Evolutionary conservation across 805 yeast genomes (phyloP).

Genomic region (Blastobotrys parvus): DNA sequence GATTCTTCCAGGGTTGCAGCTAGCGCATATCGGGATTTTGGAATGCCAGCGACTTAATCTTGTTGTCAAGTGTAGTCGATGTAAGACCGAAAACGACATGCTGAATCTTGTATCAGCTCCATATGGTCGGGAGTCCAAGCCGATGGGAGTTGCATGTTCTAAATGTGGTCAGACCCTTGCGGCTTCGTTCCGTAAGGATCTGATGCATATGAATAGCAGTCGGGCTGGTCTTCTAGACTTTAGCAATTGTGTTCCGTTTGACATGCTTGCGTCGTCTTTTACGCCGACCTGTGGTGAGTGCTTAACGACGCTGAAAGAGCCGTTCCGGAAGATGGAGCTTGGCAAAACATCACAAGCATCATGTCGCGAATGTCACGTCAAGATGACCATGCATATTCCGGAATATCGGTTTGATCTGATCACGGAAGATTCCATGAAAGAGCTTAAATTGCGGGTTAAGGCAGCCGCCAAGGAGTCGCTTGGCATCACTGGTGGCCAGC

Average conservation of each 20-base stretch:
- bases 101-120: slow-evolving; percentile 28
- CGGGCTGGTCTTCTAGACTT: slow-evolving; percentile 32
- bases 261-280: slow-evolving; percentile 30
- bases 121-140: slow-evolving; percentile 26
- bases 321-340: slow-evolving; percentile 27
- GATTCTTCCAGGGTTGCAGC: slow-evolving; percentile 24
- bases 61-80: slow-evolving; percentile 30
- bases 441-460: slow-evolving; percentile 8
- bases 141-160: slow-evolving; percentile 25
- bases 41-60: slow-evolving; percentile 29
- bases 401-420: slow-evolving; percentile 27
- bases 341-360: slow-evolving; percentile 25
- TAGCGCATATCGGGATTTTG: slow-evolving; percentile 27
- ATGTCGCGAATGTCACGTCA: slow-evolving; percentile 32
- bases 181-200: slow-evolving; percentile 31
- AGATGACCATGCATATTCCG: slow-evolving; percentile 27
- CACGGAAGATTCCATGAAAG: slow-evolving; percentile 22
- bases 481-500: slow-evolving; percentile 30
- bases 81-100: slow-evolving; percentile 30
- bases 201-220: slow-evolving; percentile 25
- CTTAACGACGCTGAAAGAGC: slow-evolving; percentile 19
- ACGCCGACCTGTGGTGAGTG: slow-evolving; percentile 32
- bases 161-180: slow-evolving; percentile 29
- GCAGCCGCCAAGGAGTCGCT: slow-evolving; percentile 21
- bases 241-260: slow-evolving; percentile 30